Conservation (phyloP, 2,329 filamentous ascomycete species). For the Pseudocercospora crystallina region DNA sequence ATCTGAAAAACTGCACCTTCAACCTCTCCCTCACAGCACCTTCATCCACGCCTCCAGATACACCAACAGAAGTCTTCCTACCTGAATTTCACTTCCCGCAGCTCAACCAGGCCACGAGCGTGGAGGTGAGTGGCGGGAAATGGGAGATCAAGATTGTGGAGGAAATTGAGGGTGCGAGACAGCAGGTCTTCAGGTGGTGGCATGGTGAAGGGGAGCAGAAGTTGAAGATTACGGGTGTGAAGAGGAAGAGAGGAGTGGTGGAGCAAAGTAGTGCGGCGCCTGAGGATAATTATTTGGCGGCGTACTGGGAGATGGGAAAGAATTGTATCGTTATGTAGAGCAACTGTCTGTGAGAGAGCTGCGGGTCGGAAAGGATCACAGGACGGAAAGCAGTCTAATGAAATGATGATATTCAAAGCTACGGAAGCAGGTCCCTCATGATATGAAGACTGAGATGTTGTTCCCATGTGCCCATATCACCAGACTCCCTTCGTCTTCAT, state of each 20-base stretch:
- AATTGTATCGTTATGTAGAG: slow-evolving; percentile 46
- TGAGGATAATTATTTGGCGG: slow-evolving; percentile 78
- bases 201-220: slow-evolving; percentile 81
- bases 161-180: slow-evolving; percentile 56
- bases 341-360: too few relatives aligned
- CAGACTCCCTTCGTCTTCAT: too few relatives aligned
- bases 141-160: slow-evolving; percentile 82
- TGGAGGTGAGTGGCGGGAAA: slow-evolving; percentile 80
- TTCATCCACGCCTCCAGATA: slow-evolving; percentile 59
- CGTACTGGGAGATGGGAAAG: slow-evolving; percentile 45
- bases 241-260: slow-evolving; percentile 54
- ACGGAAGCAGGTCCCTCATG: too few relatives aligned
- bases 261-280: slow-evolving; percentile 46
- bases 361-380: too few relatives aligned
- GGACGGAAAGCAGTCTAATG: too few relatives aligned
- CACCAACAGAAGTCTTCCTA: slow-evolving; percentile 79
- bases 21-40: slow-evolving; percentile 67
- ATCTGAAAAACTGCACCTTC: slow-evolving; percentile 76
- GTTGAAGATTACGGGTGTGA: slow-evolving; percentile 72
- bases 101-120: slow-evolving; percentile 57
- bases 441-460: too few relatives aligned
- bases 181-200: slow-evolving; percentile 89
- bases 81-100: slow-evolving; percentile 91
- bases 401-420: too few relatives aligned
- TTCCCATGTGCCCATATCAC: too few relatives aligned